Percentiles rank a stretch among this genome's conserved stretches.
phyloP scores from a whole-genome alignment of 192 early-diverging fungal species.

The Backusella tuberculispora region DNA sequence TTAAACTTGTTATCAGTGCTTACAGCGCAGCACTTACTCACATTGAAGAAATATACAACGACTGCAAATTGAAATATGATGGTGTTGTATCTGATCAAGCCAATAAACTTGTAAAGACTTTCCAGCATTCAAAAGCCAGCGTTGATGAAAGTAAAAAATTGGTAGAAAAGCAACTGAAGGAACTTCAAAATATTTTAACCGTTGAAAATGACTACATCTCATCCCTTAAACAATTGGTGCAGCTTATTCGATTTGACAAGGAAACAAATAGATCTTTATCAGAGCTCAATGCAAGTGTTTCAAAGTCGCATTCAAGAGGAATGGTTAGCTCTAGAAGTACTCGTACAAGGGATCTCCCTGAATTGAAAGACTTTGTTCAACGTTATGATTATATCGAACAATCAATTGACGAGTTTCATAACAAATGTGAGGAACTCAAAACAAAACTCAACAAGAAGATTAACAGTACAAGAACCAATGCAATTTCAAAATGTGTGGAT shows the following conservation, averaged over 20 bases:
- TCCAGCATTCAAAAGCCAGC: not conserved
- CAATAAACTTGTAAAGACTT: conserved; percentile 15
- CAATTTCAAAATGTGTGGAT: conserved; percentile 22
- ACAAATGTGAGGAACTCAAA: conserved; percentile 18
- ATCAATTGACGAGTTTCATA: conserved; percentile 12
- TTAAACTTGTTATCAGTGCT: conserved; percentile 22
- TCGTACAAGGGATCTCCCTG: conserved; percentile 13
- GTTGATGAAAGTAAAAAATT: conserved; percentile 12
- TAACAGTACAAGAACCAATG: conserved; percentile 15
- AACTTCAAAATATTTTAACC: conserved; percentile 19
- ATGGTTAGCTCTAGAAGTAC: not conserved
- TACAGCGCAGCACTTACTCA: conserved; percentile 22
- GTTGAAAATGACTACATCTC: conserved; percentile 28
- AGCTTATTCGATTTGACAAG: conserved; percentile 12
- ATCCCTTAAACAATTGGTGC: conserved; percentile 13
- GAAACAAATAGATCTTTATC: conserved; percentile 4
- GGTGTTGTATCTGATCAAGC: conserved; percentile 16
- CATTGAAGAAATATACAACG: conserved; percentile 15
- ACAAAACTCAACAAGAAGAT: conserved; percentile 25
- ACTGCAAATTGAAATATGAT: conserved; percentile 28
- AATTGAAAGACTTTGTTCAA: conserved; percentile 22
- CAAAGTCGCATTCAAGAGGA: not conserved
- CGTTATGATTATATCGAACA: conserved; percentile 13
- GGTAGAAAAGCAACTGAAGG: conserved; percentile 17
- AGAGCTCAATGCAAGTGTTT: conserved; percentile 1